These are phyloP conservation scores for Penicillium sp. DNA, from an alignment of 2,329 filamentous ascomycete genomes.

Conservation along the genomic window DNA sequence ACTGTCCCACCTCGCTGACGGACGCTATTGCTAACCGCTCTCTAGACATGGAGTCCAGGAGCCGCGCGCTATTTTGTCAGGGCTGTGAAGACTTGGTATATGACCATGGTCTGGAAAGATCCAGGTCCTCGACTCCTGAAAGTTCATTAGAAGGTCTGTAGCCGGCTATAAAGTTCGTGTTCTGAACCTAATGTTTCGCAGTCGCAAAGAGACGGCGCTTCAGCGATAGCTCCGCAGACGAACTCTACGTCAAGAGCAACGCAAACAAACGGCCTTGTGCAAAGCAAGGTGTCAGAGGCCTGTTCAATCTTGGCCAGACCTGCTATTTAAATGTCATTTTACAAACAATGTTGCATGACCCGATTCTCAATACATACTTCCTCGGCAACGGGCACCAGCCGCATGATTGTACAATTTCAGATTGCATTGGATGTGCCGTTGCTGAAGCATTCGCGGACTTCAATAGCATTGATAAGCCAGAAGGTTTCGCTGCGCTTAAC, in stretches of 20 bases:
- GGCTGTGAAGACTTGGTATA: constrained; percentile 49
- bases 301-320: constrained; percentile 98
- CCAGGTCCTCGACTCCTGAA: constrained; percentile 33
- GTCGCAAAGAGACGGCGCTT: constrained; percentile 42
- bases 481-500: constrained; percentile 87
- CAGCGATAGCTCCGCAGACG: constrained; percentile 63
- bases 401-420: constrained; percentile 67
- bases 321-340: constrained; percentile 98
- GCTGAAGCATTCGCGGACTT: constrained; percentile 69
- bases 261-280: constrained; percentile 81
- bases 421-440: constrained; percentile 65
- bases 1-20: too few species aligned
- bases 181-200: constrained; percentile 10
- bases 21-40: constrained; percentile 14
- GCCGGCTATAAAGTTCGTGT: neutral
- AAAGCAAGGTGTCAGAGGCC: constrained; percentile 83
- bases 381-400: constrained; percentile 86
- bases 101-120: constrained; percentile 45
- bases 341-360: constrained; percentile 92
- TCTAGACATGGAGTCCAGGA: constrained; percentile 48
- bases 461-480: constrained; percentile 68
- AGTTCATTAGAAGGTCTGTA: constrained; percentile 27
- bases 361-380: constrained; percentile 88
- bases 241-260: constrained; percentile 76
- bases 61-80: constrained; percentile 46